Evolutionary conservation across 768 basidiomycete genomes (phyloP).

Genomic region (Trametes cubensis): DNA sequence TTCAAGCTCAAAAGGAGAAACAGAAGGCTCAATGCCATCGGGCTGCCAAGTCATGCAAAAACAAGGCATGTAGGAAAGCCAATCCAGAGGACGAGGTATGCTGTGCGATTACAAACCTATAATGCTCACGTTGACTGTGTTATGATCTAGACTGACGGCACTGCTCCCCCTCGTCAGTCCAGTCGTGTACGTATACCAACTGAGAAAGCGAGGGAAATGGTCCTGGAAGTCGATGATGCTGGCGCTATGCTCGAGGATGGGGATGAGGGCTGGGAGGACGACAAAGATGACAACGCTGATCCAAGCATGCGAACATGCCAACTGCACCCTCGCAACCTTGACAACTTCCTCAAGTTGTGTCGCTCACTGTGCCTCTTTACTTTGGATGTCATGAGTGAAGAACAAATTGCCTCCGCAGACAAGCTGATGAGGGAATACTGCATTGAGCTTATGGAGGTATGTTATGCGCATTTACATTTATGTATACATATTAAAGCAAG

Average conservation of each 20-base stretch:
- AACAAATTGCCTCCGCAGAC: constrained; percentile 17
- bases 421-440: constrained; percentile 29
- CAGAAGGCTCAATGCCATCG: too few relatives aligned
- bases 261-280: background rate
- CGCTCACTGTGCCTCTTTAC: constrained; percentile 6
- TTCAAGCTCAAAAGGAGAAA: too few relatives aligned
- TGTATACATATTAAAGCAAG: too few relatives aligned
- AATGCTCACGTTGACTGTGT: background rate
- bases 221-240: constrained; percentile 9
- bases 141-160: background rate
- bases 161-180: background rate
- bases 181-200: background rate
- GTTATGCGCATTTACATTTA: too few relatives aligned
- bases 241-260: background rate
- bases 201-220: constrained; percentile 3
- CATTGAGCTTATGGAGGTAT: constrained; percentile 27
- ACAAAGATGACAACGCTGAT: background rate
- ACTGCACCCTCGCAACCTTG: background rate
- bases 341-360: constrained; percentile 14
- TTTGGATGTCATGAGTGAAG: constrained; percentile 11
- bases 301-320: constrained; percentile 4
- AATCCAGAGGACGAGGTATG: background rate
- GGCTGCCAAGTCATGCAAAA: too few relatives aligned
- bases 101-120: background rate
- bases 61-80: too few relatives aligned